Evolutionary conservation across 345 rosid species (phyloP), one percentile per base, ranked within the genome.

Genomic region (Lumnitzera racemosa): DNA sequence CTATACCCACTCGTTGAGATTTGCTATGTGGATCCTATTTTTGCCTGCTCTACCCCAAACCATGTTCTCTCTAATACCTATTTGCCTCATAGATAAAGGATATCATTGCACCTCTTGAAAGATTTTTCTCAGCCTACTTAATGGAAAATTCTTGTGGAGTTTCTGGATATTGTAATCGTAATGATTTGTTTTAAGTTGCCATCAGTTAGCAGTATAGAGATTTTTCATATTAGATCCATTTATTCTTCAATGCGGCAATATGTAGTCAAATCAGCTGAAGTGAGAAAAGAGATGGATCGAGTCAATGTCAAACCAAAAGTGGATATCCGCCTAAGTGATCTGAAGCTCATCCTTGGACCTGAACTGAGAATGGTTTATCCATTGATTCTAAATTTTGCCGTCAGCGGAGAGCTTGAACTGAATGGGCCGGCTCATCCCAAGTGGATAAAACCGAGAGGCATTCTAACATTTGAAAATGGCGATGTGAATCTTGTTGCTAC

Each of bases 401-500:
- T 89, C 67, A 87, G 98, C 55, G 99, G 97, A 49, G 97, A 86
- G 68, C 87, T 92, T 50, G 99, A 89, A 76, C 76, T 87, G 62
- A 87, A 89, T 75, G 97, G 97, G 61, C 76, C 66, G 46, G 96
- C 96, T 63, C 96, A 92, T 85, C 97, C 96, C 51, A 92, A 92
- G 71, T 72, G 70, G 72, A 86, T 92, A 49, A 90, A 83, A 74
- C 99, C 97, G 59, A 86, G 79, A 78, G 97, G 99, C 75, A 70
- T 83, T 77, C 81, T 94, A n/a, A 71, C 82, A 24, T 90, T 94
- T 67, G 97, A 94, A 78, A 94, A 94, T 63, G 99, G 99, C 66
- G 97, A 94, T 78, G 90, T 94, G 74, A 90, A 86, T 81, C 99
- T 94, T 54, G 99, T 90, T 71, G 96, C 97, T 51, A 90, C 97